Evolutionary conservation across 257 asterid genomes (phyloP).

Genomic region (Lantana camara): DNA sequence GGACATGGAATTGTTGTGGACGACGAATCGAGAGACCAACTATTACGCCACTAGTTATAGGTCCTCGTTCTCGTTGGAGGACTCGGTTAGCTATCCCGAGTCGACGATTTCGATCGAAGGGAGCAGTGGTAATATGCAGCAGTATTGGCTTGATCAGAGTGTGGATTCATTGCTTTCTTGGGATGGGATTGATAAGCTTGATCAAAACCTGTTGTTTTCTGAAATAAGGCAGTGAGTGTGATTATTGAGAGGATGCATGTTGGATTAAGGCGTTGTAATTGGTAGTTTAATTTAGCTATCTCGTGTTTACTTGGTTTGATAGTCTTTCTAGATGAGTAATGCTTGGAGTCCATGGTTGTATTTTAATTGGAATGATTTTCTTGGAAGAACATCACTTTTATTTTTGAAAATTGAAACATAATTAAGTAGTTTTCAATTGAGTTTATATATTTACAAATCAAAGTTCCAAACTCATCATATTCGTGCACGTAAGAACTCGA

Average conservation of each 20-base stretch:
- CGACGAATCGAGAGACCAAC: constrained; percentile 12
- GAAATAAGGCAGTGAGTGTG: not conserved
- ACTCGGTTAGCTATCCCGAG: constrained; percentile 36
- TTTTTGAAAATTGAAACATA: too few relatives aligned
- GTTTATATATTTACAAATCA: too few relatives aligned
- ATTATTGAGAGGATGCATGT: not conserved
- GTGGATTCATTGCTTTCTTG: constrained; percentile 50
- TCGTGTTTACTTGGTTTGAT: not conserved
- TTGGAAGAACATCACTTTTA: too few relatives aligned
- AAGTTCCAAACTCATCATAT: too few relatives aligned
- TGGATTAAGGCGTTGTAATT: not conserved
- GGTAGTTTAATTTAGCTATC: not conserved
- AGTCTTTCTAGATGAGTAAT: too few relatives aligned
- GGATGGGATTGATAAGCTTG: constrained; percentile 42
- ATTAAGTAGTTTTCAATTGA: too few relatives aligned
- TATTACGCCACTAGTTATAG: constrained; percentile 21
- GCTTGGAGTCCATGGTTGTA: too few relatives aligned
- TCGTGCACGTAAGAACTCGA: too few relatives aligned
- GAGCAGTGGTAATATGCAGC: constrained; percentile 16
- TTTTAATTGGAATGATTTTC: not conserved
- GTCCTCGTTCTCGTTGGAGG: constrained; percentile 37
- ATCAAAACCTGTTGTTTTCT: constrained; percentile 30
- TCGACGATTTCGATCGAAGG: constrained; percentile 26
- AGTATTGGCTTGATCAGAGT: constrained; percentile 30
- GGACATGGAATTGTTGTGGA: constrained; percentile 33